Percentiles rank a stretch among this genome's conserved stretches.
Evolutionary conservation across 371 early-diverging fungal species (phyloP).

Genomic region (Mortierella sp.): DNA sequence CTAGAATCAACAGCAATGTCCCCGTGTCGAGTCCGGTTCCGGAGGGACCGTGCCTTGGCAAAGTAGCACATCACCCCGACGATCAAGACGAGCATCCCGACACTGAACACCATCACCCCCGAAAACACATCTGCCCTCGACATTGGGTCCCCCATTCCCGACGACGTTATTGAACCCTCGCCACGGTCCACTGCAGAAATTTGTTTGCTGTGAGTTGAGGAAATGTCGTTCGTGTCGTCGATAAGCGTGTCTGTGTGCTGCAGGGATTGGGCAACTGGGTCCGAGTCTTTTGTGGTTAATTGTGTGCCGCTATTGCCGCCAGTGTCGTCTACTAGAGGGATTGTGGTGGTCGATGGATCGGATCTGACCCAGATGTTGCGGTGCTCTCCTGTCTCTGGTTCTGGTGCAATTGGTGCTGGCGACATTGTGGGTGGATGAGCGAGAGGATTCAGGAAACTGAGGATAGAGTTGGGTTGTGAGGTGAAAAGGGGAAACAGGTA

Average conservation of each 20-base stretch:
- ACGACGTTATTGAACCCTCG: background rate
- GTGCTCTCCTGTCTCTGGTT: no score
- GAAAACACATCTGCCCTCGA: constrained; percentile 23
- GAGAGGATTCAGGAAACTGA: no score
- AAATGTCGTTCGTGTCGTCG: background rate
- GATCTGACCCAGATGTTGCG: no score
- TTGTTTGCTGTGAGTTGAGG: background rate
- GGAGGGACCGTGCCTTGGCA: constrained; percentile 22
- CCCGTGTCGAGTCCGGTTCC: background rate
- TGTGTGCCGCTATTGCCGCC: background rate
- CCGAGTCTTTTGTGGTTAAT: background rate
- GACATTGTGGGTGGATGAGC: no score
- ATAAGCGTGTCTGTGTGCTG: background rate
- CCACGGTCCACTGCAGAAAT: background rate
- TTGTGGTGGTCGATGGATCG: background rate
- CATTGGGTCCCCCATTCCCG: background rate
- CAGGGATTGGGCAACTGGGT: background rate
- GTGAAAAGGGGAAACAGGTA: no score
- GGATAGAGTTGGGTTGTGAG: no score
- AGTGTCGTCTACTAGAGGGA: no score
- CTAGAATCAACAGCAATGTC: background rate
- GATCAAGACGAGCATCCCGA: constrained; percentile 28
- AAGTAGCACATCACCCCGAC: constrained; percentile 22
- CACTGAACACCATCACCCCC: constrained; percentile 23
- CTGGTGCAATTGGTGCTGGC: no score